A percentile compares a stretch with the other conserved stretches of the same genome.
phyloP scores from a whole-genome alignment of 1,284 basidiomycete species.

The Ustilago bromivora region DNA sequence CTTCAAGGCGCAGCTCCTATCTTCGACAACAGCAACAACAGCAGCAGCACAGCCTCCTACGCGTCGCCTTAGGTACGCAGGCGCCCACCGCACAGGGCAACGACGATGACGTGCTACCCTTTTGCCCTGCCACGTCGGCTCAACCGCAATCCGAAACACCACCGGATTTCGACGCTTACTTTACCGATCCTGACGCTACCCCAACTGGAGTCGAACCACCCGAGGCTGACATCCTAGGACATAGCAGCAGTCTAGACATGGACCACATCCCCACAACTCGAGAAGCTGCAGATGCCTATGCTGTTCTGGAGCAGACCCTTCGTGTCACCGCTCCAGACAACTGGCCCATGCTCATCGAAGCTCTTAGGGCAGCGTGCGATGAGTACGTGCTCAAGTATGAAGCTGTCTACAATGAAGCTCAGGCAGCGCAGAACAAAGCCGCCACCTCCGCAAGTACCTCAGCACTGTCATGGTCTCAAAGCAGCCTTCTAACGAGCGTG shows the following conservation, averaged over 20 bases:
- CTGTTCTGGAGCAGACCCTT: conserved; percentile 30
- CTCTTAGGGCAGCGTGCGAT: conserved; percentile 30
- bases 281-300: conserved; percentile 19
- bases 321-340: conserved; percentile 45
- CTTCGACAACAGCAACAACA: conserved; percentile 37
- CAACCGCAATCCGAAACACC: not conserved
- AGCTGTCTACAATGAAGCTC: conserved; percentile 28
- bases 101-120: conserved; percentile 16
- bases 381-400: conserved; percentile 45
- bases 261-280: not conserved
- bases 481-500: conserved; percentile 26
- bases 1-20: conserved; percentile 47
- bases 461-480: not conserved
- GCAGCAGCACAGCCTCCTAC: conserved; percentile 22
- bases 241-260: conserved; percentile 9
- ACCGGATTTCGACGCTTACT: conserved; percentile 33
- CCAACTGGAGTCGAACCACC: not conserved
- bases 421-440: conserved; percentile 17
- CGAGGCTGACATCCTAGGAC: not conserved
- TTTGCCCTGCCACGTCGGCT: conserved; percentile 10
- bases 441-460: not conserved
- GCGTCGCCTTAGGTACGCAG: conserved; percentile 19
- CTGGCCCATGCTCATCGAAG: conserved; percentile 41
- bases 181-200: conserved; percentile 14
- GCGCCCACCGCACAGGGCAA: conserved; percentile 5